phyloP scores from a whole-genome alignment of 352 stramenopile genomes.

The Phytophthora capsici region DNA sequence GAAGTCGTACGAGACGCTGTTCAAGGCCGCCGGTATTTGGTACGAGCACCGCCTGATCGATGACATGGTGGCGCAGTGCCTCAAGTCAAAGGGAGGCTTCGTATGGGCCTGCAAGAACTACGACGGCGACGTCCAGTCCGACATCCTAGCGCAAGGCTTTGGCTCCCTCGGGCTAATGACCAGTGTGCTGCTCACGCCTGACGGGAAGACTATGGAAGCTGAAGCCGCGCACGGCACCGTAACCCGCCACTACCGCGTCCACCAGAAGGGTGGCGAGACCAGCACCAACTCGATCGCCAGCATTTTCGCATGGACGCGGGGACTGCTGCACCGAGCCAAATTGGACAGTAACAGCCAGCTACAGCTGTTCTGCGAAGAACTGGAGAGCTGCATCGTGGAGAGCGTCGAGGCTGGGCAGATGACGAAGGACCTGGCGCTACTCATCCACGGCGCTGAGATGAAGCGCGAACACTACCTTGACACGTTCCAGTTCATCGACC shows the following conservation, averaged over 20 bases:
- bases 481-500: slow-evolving; percentile 74
- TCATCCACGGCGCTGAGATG: slow-evolving; percentile 77
- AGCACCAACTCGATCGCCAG: slow-evolving; percentile 90
- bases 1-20: slow-evolving; percentile 77
- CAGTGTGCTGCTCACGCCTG: slow-evolving; percentile 79
- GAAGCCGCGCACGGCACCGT: slow-evolving; percentile 91
- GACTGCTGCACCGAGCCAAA: slow-evolving; percentile 84
- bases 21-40: slow-evolving; percentile 73
- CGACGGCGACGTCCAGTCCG: slow-evolving; percentile 91
- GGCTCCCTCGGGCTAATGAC: slow-evolving; percentile 92
- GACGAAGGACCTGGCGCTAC: slow-evolving; percentile 90
- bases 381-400: slow-evolving; percentile 80
- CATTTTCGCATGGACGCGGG: slow-evolving; percentile 91
- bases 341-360: slow-evolving; percentile 85
- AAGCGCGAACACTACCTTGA: slow-evolving; percentile 85
- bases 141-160: slow-evolving; percentile 90
- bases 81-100: slow-evolving; percentile 91
- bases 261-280: slow-evolving; percentile 90
- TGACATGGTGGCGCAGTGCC: slow-evolving; percentile 90
- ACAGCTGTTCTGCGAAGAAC: slow-evolving; percentile 70
- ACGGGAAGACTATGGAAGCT: slow-evolving; percentile 89
- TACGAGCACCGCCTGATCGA: slow-evolving; percentile 91
- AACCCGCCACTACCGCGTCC: slow-evolving; percentile 87
- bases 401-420: slow-evolving; percentile 86
- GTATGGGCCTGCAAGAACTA: slow-evolving; percentile 94